phyloP scores from a whole-genome alignment of 192 early-diverging fungal genomes.

The Coemansia furcata region DNA sequence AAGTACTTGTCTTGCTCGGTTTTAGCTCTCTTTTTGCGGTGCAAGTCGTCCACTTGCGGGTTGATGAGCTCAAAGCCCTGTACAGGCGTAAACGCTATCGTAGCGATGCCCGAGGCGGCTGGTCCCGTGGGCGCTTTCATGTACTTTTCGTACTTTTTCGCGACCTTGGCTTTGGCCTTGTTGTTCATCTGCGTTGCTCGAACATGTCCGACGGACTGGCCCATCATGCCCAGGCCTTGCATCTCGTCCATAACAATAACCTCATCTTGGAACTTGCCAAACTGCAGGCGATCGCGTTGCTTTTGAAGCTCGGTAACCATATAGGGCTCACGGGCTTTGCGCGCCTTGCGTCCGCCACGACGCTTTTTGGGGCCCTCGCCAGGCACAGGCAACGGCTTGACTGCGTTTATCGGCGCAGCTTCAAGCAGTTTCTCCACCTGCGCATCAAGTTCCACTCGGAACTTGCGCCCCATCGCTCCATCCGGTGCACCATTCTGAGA shows the following conservation, averaged over 20 bases:
- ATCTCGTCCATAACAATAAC: conserved; percentile 78
- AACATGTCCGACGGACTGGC: conserved; percentile 73
- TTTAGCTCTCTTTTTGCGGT: conserved; percentile 54
- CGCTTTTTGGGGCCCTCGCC: conserved; percentile 87
- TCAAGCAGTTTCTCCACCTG: conserved; percentile 84
- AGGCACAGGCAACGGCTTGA: conserved; percentile 91
- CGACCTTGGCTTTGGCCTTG: conserved; percentile 65
- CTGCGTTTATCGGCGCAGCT: conserved; percentile 78
- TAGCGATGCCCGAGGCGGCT: conserved; percentile 77
- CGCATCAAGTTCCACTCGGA: conserved; percentile 78
- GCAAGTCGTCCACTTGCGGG: conserved; percentile 62
- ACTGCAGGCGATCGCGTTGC: conserved; percentile 86
- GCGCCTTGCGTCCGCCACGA: conserved; percentile 85
- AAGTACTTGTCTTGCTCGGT: conserved; percentile 74
- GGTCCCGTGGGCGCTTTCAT: conserved; percentile 39
- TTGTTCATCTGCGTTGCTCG: conserved; percentile 67
- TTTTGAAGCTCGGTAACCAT: conserved; percentile 85
- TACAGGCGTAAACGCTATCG: conserved; percentile 91
- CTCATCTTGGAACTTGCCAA: conserved; percentile 91
- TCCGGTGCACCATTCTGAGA: conserved; percentile 64
- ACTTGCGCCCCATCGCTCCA: conserved; percentile 67
- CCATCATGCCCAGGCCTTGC: conserved; percentile 86
- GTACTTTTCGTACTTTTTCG: conserved; percentile 59
- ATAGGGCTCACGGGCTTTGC: conserved; percentile 79
- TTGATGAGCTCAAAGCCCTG: conserved; percentile 93